Base-by-base conservation (phyloP, 1,284 basidiomycete species). In the Ustilago loliicola region DNA sequence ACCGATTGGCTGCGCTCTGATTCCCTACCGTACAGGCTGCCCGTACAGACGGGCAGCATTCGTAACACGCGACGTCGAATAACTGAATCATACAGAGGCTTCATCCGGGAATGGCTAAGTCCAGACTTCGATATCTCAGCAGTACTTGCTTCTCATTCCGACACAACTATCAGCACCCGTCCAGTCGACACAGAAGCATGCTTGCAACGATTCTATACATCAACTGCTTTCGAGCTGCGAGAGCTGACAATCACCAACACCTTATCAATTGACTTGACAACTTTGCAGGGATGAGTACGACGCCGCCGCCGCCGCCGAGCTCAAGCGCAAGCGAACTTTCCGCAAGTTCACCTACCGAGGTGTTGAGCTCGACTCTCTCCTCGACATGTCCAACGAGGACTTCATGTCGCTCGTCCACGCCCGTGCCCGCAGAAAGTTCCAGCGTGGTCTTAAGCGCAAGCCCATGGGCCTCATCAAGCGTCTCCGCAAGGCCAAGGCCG, bases 401-500 rank as follows among this genome's bases (percentile, higher is more conserved):
- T 86, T 87, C 74, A 84, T 87, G 83, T 88, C 96, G 92, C 91
- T 99, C 88, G 96, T 99, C 82, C 96, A 98, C 88, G 95, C 96
- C 81, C 96, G 97, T 88, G 97, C 96, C 69, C 95, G 97, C 86
- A 92, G 97, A 88, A 94, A 96, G 88, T 99, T 99, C 93, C 93
- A 95, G 89, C 94, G 97, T 84, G 97, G 97, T 85, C 92, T 99
- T 84, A 99, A 98, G 91, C 94, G 96, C 89, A 93, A 93, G 88
- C 96, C 97, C 61, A 93, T 99, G 93, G 95, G 95, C 82, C 92
- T 99, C 85, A 98, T 99, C 88, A 99, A 99, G 91, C 98, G 99
- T 89, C 91, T 99, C 82, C 94, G 97, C 88, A 98, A 97, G 89
- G 94, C 97, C 79, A 99, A 99, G 92, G 98, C 96, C 90, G 96